A percentile compares a stretch with the other conserved stretches of the same genome.
These are phyloP conservation scores for Collybia nuda DNA, from an alignment of 768 basidiomycete species.

Conservation along the genomic window DNA sequence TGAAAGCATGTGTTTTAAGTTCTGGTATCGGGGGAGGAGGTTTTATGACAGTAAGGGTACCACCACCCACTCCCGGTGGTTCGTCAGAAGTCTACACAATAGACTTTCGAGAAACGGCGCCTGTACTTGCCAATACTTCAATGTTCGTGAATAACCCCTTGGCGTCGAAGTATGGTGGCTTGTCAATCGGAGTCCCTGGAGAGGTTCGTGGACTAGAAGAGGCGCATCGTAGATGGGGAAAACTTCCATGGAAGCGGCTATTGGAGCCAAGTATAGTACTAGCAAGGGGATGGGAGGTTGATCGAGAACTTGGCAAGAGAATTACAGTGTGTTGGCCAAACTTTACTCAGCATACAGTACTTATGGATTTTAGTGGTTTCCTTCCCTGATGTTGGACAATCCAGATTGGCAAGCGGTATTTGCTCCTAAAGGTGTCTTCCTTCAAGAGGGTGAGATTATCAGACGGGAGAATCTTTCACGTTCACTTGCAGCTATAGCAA, in stretches of 20 bases:
- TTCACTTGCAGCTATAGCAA: constrained; percentile 74
- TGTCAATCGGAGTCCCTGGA: constrained; percentile 88
- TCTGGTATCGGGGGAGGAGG: constrained; percentile 89
- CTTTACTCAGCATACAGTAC: constrained; percentile 1
- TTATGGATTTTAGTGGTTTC: constrained; percentile 33
- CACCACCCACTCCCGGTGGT: constrained; percentile 41
- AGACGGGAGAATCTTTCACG: constrained; percentile 71
- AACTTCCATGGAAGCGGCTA: constrained; percentile 73
- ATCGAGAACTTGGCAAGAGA: constrained; percentile 70
- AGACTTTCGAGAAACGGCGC: constrained; percentile 90
- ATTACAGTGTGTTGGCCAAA: constrained; percentile 52
- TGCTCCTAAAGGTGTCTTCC: constrained; percentile 69
- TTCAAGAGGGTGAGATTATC: constrained; percentile 76
- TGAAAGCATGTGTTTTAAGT: constrained; percentile 28
- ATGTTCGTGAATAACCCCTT: constrained; percentile 70
- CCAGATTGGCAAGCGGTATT: constrained; percentile 85
- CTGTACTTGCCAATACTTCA: constrained; percentile 63
- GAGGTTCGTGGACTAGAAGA: constrained; percentile 87
- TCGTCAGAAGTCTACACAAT: constrained; percentile 67
- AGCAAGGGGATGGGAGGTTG: constrained; percentile 79
- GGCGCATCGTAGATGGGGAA: constrained; percentile 83
- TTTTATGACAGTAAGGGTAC: constrained; percentile 81
- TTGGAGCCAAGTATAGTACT: constrained; percentile 74
- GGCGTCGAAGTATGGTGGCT: constrained; percentile 68
- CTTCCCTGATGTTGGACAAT: constrained; percentile 58